Evolutionary conservation across 345 rosid species (phyloP).

Genomic region (Iberis pinnata): DNA sequence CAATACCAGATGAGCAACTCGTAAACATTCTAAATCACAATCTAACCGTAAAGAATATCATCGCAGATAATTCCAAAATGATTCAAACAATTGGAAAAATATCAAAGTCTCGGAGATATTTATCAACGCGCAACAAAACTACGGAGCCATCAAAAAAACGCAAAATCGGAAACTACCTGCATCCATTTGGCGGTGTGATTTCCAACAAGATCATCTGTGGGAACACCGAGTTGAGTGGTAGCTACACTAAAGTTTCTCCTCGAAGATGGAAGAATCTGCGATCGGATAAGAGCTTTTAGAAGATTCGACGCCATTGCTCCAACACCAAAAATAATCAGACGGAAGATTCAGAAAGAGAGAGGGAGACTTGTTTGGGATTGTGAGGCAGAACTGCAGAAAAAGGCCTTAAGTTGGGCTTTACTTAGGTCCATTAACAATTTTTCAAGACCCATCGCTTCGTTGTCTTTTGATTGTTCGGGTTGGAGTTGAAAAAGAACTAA

Average conservation of each 20-base stretch:
- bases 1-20: no score
- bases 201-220: slow-evolving; percentile 29
- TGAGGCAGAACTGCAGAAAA: not conserved
- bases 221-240: slow-evolving; percentile 29
- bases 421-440: not conserved
- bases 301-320: slow-evolving; percentile 52
- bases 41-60: slow-evolving; percentile 6
- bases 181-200: slow-evolving; percentile 91
- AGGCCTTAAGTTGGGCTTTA: slow-evolving; percentile 13
- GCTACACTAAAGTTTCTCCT: slow-evolving; percentile 44
- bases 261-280: slow-evolving; percentile 34
- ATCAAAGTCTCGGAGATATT: not conserved
- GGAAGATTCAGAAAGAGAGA: not conserved
- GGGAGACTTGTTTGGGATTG: not conserved
- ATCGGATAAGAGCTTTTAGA: slow-evolving; percentile 42
- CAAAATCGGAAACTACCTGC: slow-evolving; percentile 45
- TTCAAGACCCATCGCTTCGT: not conserved
- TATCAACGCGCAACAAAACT: not conserved
- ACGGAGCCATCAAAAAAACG: not conserved
- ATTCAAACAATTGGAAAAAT: not conserved
- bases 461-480: no score
- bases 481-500: no score
- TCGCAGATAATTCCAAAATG: not conserved
- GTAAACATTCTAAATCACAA: not conserved
- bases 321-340: not conserved